A percentile compares a stretch with the other conserved stretches of the same genome.
Conservation (phyloP, 768 basidiomycete species). For the Rhizopogon vesiculosus region DNA sequence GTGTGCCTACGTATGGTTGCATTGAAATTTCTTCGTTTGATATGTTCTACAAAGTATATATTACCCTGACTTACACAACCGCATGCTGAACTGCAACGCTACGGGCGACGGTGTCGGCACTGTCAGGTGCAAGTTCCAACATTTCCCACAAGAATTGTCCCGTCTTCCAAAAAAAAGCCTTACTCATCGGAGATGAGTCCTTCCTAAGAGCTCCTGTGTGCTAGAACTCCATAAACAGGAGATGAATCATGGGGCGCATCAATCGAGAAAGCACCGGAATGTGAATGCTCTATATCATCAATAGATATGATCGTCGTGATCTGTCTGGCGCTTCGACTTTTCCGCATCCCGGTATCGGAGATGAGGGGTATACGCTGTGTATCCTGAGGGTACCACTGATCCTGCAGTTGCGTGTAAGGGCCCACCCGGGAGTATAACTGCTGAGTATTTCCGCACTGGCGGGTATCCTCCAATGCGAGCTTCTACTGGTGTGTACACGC, state of each 20-base stretch:
- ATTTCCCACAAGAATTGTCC: neutral
- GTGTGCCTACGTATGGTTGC: neutral
- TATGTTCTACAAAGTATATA: neutral
- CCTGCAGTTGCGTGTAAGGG: no score
- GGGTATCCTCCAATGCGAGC: no score
- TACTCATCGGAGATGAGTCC: neutral
- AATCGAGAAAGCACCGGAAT: neutral
- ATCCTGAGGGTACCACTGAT: no score
- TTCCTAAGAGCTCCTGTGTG: neutral
- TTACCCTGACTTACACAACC: neutral
- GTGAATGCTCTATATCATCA: no score
- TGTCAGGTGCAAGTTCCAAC: neutral
- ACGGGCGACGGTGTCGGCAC: neutral
- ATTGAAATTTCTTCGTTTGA: neutral
- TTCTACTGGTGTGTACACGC: no score
- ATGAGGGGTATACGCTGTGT: no score
- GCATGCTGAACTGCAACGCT: neutral
- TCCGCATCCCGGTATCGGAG: no score
- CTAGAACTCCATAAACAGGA: no score
- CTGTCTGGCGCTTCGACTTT: no score
- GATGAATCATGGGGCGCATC: neutral
- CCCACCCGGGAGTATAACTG: no score
- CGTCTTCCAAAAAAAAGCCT: neutral
- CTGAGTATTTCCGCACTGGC: no score
- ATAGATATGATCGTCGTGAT: no score